Conservation (phyloP, 2,329 filamentous ascomycete genomes). For the Tolypocladium guangdongense region DNA sequence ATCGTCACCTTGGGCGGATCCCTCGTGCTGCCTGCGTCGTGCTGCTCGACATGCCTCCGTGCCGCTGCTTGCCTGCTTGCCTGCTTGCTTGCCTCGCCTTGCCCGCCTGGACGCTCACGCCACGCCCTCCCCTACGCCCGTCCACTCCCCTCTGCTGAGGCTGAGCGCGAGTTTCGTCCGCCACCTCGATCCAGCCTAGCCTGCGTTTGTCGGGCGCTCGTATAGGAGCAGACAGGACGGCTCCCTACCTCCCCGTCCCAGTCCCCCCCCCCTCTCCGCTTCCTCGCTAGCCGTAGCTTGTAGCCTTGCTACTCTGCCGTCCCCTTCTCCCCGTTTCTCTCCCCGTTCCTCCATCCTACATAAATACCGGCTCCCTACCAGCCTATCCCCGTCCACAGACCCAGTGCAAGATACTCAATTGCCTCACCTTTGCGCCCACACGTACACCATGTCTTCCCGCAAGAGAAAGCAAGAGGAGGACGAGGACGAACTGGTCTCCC, state of each 20-base stretch:
- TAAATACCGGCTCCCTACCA: not conserved
- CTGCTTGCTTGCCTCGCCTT: not conserved
- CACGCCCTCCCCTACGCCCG: not conserved
- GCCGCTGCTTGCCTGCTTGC: not conserved
- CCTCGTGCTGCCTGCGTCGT: no score
- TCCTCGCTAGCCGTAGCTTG: not conserved
- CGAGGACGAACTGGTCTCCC: slow-evolving; percentile 46
- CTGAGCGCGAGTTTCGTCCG: not conserved
- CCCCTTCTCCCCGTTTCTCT: not conserved
- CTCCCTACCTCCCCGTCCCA: not conserved
- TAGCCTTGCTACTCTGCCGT: not conserved
- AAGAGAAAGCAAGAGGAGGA: slow-evolving; percentile 51
- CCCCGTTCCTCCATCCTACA: not conserved
- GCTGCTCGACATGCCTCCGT: not conserved
- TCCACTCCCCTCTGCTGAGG: not conserved
- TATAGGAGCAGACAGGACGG: not conserved
- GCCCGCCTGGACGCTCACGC: not conserved
- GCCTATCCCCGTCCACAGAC: not conserved
- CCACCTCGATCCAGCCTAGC: slow-evolving; percentile 1
- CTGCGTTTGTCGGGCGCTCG: not conserved
- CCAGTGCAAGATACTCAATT: not conserved
- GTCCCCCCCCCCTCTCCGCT: slow-evolving; percentile 1
- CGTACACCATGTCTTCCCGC: slow-evolving; percentile 32
- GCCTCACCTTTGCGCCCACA: not conserved
- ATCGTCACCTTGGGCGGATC: no score